Evolutionary conservation across 352 stramenopile species (phyloP), one percentile per base, ranked within the genome.

Genomic region (Phytophthora europaea): DNA sequence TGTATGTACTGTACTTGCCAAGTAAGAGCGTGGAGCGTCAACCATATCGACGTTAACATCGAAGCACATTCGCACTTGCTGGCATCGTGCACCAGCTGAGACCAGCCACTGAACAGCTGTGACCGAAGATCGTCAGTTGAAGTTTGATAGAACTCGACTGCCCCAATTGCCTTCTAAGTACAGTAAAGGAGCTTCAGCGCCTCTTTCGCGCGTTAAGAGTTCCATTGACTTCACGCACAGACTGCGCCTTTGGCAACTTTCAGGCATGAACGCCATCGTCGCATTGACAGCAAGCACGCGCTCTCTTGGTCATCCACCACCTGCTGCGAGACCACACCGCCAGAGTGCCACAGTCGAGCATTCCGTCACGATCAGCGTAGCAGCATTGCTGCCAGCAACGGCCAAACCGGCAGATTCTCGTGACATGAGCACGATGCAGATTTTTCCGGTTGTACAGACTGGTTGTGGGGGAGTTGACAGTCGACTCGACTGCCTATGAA

Each of bases 1-100:
- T 3, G 53, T 40, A 45, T 64, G 79, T 33, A 74, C 65, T 64
- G 79, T 31, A 74, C 65, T 36, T 80, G 76, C 76, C 76, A 82
- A 13, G 67, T 52, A 9, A 71, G 62, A 15, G 67, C 58, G 36
- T 83, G 76, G 45, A 83, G 38, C 9, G 76, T 73, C 43, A 83
- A 22, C 76, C 73, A 83, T 47, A 75, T 66, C 26, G 70, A 73
- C 16, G 59, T 73, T 28, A 80, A 56, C 61, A 54, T 66, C 15
- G 67, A 80, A 2, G 73, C 62, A 16, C 66, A 40, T 23, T 65
- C 16, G 57, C 52, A 50, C 56, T 65, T 34, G 60, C 3, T 18
- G 28, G 31, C 22, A 28, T 70, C 53, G 60, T 65, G 28, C 28
- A 31, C 28, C 28, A 31, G 28, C 28, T 72, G 56, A 72, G 65